Base-by-base conservation (phyloP, 768 basidiomycete genomes). In the Polyporus arcularius region DNA sequence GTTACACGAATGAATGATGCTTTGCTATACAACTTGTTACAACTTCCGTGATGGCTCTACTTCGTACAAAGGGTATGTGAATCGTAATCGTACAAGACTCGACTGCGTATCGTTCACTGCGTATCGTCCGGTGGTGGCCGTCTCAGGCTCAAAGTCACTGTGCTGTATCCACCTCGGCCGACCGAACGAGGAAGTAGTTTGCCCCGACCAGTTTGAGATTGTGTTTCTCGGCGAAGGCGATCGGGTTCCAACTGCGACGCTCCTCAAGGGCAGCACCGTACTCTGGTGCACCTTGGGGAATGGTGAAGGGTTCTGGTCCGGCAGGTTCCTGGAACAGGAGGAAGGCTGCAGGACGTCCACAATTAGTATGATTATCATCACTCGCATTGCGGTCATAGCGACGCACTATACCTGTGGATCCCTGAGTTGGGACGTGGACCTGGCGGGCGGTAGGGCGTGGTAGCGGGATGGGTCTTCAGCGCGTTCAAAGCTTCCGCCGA, bases 271-370 rank as follows among this genome's bases (percentile, higher is more conserved):
- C 75, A 3, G 71, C 74, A 18, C 79, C 76, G 61, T 77, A 71
- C 61, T 88, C 86, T 0, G 74, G 72, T 4, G 80, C 82, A 11
- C 78, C 72, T 1, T 67, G 38, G 0, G 83, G 81, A 21, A 88
- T 72, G 1, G 48, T 61, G 58, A 84, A 75, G 0, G 74, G 65
- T 16, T 53, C 67, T 11, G 67, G 70, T 9, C 59, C 51, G 3
- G 71, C 51, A 4, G 87, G 86, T 65, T 89, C 87, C 64, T 84
- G 76, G 66, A 84, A 88, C 9, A 88, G 75, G 8, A 88, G 71
- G 70, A 88, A 84, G 12, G 79, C 87, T 79, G 28, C 6, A 26
- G 21, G 2, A 26, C 21, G 21, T 26, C 21, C 21, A 26, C 21
- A 26, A 48, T 31, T 51, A 28, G 4, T 3, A 18, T 28, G 16